Evolutionary conservation across 1,284 basidiomycete genomes (phyloP), one percentile per base, ranked within the genome.

Genomic region (Phlebopus sp.): DNA sequence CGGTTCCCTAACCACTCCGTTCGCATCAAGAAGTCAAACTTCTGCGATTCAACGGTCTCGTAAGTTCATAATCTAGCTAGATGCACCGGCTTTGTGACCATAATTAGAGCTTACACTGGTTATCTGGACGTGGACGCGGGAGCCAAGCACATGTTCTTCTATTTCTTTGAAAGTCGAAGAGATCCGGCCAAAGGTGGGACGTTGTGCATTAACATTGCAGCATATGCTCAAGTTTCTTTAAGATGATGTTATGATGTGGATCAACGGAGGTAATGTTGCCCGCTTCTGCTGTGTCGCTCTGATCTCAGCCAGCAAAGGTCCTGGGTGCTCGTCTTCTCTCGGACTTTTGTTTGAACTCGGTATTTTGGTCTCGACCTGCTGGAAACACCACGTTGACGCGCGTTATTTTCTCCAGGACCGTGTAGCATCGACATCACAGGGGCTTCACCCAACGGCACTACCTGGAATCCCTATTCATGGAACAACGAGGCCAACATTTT

Each of bases 121-220:
- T 84, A 84, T 57, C 63, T 84, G 18, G 81, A 83, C 51, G 71
- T 84, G 5, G 85, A 81, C 35, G 46, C 65, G 55, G 59, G 69
- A 54, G 79, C 81, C 29, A 79, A 80, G 53, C 79, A 81, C 51
- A 73, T 83, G 60, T 92, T 90, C 73, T 92, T 92, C 70, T 90
- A 88, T 68, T 92, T 91, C 71, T 92, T 92, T 64, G 87, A 90
- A 66, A 87, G 84, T 44, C 71, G 88, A 49, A 73, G 75, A 36
- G 71, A 84, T 50, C 88, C 89, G 2, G 74, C 75, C 14, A 74
- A 75, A 42, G 76, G 75, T 74, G 44, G 9, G 37, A 23, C 15
- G 8, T 10, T 30, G 4, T 25, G 13, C 23, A 27, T 25, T 34
- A 13, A 41, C 13, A 9, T 14, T n/a, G 32, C 2, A 5, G 9